These are phyloP conservation scores for Talaromyces thailandensis DNA, from an alignment of 495 filamentous ascomycete genomes.

Conservation along the genomic window DNA sequence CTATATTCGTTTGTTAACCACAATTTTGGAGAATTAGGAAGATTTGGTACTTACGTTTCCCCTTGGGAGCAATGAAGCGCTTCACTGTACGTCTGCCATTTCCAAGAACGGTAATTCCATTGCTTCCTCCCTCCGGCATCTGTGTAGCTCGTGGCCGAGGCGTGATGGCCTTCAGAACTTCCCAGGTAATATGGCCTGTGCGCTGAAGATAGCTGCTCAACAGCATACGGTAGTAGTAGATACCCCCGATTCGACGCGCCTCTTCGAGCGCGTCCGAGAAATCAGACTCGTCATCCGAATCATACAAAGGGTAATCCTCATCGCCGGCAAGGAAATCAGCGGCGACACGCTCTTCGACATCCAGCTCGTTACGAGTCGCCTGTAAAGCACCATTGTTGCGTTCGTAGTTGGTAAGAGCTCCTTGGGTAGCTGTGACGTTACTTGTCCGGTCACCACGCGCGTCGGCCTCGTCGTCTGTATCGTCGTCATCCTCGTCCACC, in stretches of 20 bases:
- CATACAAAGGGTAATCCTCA: conserved; percentile 79
- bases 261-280: conserved; percentile 62
- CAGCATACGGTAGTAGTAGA: conserved; percentile 55
- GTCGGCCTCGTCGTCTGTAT: conserved; percentile 44
- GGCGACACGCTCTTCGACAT: conserved; percentile 68
- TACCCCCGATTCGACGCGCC: conserved; percentile 61
- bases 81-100: conserved; percentile 43
- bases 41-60: conserved; percentile 52
- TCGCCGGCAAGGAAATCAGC: conserved; percentile 48
- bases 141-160: conserved; percentile 53
- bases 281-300: conserved; percentile 76
- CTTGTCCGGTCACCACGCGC: conserved; percentile 8
- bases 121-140: conserved; percentile 42
- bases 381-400: conserved; percentile 19
- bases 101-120: conserved; percentile 40
- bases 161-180: conserved; percentile 39
- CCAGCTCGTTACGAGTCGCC: conserved; percentile 45
- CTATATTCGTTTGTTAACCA: conserved; percentile 16
- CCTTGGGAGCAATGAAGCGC: conserved; percentile 79
- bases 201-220: conserved; percentile 34
- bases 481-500: conserved; percentile 54
- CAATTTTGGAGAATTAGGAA: background rate
- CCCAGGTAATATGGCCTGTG: conserved; percentile 29
- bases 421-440: conserved; percentile 10
- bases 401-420: conserved; percentile 16